These are phyloP conservation scores for Xylaria sp. DNA, from an alignment of 495 filamentous ascomycete species.

Conservation along the genomic window DNA sequence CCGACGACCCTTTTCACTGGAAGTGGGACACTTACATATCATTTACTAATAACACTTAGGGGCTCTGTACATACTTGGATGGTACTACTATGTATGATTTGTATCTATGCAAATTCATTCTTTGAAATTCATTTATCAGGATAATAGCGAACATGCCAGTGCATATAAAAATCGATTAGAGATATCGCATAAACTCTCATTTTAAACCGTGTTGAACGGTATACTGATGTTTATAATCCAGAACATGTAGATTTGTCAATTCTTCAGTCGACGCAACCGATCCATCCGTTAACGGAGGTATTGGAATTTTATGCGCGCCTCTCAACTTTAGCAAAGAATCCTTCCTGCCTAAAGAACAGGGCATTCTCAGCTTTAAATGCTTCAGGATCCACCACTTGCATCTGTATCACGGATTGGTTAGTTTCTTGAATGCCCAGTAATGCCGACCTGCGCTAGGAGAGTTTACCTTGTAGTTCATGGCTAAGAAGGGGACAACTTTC, in stretches of 20 bases:
- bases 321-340: slow-evolving; percentile 14
- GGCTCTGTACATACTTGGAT: background rate
- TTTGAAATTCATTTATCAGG: no score
- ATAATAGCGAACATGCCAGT: background rate
- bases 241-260: background rate
- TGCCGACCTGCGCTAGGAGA: background rate
- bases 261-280: background rate
- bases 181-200: background rate
- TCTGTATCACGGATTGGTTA: background rate
- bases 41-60: background rate
- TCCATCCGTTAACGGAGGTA: no score
- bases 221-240: background rate
- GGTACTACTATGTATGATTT: background rate
- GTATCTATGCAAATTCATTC: background rate
- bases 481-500: slow-evolving; percentile 65
- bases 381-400: slow-evolving; percentile 4
- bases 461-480: slow-evolving; percentile 34
- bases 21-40: background rate
- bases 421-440: no score
- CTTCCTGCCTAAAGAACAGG: slow-evolving; percentile 3
- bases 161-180: no score
- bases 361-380: slow-evolving; percentile 7
- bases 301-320: background rate
- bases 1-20: background rate
- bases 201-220: background rate